Percentiles rank a stretch among this genome's conserved stretches.
These are phyloP conservation scores for carrot (Daucus carota) DNA, from an alignment of 129 eudicot species.

Conservation along the genomic window DNA sequence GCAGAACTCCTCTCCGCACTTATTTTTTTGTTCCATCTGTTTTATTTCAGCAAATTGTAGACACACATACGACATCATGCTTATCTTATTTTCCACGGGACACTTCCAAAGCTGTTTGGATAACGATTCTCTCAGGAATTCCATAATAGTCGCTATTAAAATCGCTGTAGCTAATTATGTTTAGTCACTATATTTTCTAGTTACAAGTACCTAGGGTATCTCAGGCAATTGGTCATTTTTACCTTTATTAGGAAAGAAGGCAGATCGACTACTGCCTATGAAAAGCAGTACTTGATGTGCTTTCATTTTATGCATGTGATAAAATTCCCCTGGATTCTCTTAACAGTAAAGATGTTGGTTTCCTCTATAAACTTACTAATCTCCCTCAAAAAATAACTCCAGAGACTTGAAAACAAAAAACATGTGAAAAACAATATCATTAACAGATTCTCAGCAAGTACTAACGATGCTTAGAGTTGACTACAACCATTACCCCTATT, in stretches of 20 bases:
- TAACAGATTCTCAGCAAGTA: no score
- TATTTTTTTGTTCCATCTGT: neutral
- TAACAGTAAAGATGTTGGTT: no score
- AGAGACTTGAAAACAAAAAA: no score
- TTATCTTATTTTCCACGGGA: neutral
- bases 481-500: neutral
- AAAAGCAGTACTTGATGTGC: neutral
- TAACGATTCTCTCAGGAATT: no score
- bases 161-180: neutral
- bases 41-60: neutral
- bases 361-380: no score
- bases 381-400: no score
- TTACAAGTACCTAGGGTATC: neutral
- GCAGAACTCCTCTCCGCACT: neutral
- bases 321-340: no score
- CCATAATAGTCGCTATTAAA: neutral
- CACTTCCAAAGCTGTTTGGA: neutral
- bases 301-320: neutral
- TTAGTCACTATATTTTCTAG: neutral
- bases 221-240: neutral
- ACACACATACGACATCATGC: neutral
- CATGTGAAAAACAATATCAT: no score
- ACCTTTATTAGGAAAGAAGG: neutral
- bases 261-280: neutral
- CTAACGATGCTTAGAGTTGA: no score